Percentiles rank a stretch among this genome's conserved stretches.
These are phyloP conservation scores for Hymenochaete sp. DNA, from an alignment of 1,284 basidiomycete species.

Conservation along the genomic window DNA sequence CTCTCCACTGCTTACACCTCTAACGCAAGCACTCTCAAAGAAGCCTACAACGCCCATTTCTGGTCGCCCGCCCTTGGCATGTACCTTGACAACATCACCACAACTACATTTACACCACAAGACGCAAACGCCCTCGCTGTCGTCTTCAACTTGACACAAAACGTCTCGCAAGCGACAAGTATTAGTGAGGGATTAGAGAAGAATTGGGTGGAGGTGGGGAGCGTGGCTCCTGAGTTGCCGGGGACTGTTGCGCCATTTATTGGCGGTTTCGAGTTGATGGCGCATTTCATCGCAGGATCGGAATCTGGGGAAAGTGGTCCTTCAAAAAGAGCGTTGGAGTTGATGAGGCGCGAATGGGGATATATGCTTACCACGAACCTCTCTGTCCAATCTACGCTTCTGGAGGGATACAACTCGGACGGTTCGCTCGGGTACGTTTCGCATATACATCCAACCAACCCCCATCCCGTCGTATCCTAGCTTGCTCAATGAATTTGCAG, in stretches of 20 bases:
- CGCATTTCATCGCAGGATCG: slow-evolving; percentile 43
- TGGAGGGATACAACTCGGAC: slow-evolving; percentile 44
- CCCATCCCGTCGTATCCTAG: not conserved
- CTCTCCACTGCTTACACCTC: slow-evolving; percentile 29
- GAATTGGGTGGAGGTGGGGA: slow-evolving; percentile 43
- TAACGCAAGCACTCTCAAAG: slow-evolving; percentile 38
- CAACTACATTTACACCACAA: slow-evolving; percentile 38
- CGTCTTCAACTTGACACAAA: slow-evolving; percentile 40
- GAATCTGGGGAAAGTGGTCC: slow-evolving; percentile 34
- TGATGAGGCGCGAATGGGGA: slow-evolving; percentile 42
- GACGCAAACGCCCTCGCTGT: slow-evolving; percentile 45
- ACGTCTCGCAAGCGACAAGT: slow-evolving; percentile 31
- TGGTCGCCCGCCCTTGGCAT: slow-evolving; percentile 36
- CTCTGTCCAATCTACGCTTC: slow-evolving; percentile 41
- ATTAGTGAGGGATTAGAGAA: slow-evolving; percentile 36
- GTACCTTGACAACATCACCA: slow-evolving; percentile 37
- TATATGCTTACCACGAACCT: slow-evolving; percentile 46
- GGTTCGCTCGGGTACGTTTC: slow-evolving; percentile 37
- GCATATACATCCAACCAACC: too few species aligned
- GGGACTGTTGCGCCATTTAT: slow-evolving; percentile 46
- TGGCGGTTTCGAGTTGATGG: slow-evolving; percentile 43
- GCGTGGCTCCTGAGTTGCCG: slow-evolving; percentile 41
- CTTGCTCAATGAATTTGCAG: slow-evolving; percentile 18
- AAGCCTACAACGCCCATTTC: slow-evolving; percentile 34
- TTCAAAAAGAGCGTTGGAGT: slow-evolving; percentile 39